Conservation (phyloP, 345 rosid genomes). For the Gossypium raimondii region DNA sequence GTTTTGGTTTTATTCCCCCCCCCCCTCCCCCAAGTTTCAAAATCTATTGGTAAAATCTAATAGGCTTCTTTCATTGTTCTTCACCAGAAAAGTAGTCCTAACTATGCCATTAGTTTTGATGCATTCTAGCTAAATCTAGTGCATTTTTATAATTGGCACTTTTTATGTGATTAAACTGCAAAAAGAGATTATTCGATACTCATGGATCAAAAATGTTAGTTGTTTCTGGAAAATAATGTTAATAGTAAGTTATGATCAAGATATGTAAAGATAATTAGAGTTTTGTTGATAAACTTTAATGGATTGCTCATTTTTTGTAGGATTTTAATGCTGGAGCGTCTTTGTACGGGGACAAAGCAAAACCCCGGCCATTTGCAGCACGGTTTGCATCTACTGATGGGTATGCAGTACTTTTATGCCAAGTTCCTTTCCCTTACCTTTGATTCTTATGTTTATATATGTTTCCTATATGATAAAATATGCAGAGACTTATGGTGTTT, state of each 20-base stretch:
- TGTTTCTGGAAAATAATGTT: conserved; percentile 11
- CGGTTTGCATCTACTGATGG: conserved; percentile 86
- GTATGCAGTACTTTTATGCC: conserved; percentile 31
- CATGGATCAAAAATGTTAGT: neutral
- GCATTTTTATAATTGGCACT: neutral
- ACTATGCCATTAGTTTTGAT: neutral
- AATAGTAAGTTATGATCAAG: neutral
- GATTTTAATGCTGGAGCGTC: conserved; percentile 81
- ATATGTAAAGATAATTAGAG: neutral
- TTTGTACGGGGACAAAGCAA: conserved; percentile 90
- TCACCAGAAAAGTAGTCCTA: neutral
- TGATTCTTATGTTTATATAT: neutral
- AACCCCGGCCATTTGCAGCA: conserved; percentile 76
- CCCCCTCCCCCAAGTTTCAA: too few relatives aligned
- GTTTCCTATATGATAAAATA: neutral
- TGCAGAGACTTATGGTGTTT: neutral
- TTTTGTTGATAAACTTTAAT: conserved; percentile 5
- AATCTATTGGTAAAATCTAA: too few relatives aligned
- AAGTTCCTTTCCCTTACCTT: neutral
- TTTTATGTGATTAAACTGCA: neutral
- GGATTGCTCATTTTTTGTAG: conserved; percentile 29
- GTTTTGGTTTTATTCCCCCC: neutral
- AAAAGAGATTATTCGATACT: neutral
- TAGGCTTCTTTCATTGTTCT: neutral
- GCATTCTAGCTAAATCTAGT: neutral